phyloP scores from a whole-genome alignment of 1,139 yeast genomes.

The Magnusiomyces ingens region DNA sequence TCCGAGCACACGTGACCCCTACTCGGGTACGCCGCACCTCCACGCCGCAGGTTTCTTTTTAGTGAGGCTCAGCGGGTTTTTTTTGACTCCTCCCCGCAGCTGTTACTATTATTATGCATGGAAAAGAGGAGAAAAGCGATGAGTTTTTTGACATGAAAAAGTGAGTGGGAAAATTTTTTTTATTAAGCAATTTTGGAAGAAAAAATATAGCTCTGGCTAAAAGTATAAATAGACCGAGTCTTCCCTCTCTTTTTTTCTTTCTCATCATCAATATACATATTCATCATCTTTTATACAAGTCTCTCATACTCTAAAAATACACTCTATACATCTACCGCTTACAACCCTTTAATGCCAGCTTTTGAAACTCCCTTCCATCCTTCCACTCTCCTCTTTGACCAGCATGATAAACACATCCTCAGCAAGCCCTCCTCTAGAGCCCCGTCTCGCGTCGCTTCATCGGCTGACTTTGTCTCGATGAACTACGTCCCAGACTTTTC shows the following conservation, averaged over 20 bases:
- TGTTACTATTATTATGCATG: no score
- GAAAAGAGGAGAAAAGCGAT: no score
- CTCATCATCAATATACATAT: not conserved
- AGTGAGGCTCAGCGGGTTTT: not conserved
- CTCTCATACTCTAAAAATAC: no score
- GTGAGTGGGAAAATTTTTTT: no score
- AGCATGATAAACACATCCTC: not conserved
- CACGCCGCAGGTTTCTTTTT: no score
- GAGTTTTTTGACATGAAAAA: no score
- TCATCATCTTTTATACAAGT: no score
- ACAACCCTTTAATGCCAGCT: slow-evolving; percentile 3
- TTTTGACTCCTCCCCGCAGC: no score
- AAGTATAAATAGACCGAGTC: no score
- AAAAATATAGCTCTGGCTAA: no score
- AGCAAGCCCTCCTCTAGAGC: not conserved
- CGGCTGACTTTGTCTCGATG: not conserved
- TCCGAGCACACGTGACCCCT: slow-evolving; percentile 12
- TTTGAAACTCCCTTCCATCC: not conserved
- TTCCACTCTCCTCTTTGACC: not conserved
- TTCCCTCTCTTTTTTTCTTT: not conserved
- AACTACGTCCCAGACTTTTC: slow-evolving; percentile 1
- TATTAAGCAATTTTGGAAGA: no score
- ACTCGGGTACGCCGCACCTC: no score
- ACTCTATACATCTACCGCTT: not conserved
- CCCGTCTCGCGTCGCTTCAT: not conserved